Conservation (phyloP, 2,329 filamentous ascomycete genomes). For the Cladosporium halotolerans region DNA sequence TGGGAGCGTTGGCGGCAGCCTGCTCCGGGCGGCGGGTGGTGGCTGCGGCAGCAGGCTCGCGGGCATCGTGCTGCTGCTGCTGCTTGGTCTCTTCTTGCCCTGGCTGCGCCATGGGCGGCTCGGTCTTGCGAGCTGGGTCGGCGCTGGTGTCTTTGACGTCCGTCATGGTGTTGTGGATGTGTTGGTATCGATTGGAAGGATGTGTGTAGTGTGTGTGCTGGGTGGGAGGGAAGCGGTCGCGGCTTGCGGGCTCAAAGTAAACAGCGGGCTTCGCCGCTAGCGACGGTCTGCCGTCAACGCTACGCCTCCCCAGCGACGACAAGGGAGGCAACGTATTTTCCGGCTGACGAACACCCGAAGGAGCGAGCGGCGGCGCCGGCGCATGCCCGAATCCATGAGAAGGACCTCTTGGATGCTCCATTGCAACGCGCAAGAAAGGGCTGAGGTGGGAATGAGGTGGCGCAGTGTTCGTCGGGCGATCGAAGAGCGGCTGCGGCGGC, state of each 20-base stretch:
- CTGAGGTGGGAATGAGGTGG: neutral
- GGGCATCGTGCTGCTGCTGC: too few relatives aligned
- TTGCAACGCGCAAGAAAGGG: conserved; percentile 1
- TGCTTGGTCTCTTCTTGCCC: too few relatives aligned
- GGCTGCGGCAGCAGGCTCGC: too few relatives aligned
- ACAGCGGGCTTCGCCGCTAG: conserved; percentile 3
- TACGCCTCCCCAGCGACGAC: neutral
- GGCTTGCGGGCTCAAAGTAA: neutral
- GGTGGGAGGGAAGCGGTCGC: neutral
- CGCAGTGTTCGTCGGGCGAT: neutral
- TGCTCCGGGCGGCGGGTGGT: too few relatives aligned
- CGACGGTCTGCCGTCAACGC: neutral
- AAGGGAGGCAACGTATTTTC: neutral
- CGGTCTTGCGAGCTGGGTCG: too few relatives aligned
- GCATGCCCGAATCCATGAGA: neutral
- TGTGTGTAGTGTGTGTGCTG: neutral
- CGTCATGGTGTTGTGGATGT: too few relatives aligned
- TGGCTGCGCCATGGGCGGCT: too few relatives aligned
- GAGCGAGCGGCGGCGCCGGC: neutral
- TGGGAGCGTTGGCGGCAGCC: too few relatives aligned
- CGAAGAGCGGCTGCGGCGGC: neutral
- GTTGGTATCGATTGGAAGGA: too few relatives aligned
- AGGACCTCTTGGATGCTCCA: conserved; percentile 4
- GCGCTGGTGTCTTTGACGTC: too few relatives aligned
- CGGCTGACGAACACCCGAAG: neutral